Evolutionary conservation across 495 filamentous ascomycete genomes (phyloP), one percentile per base, ranked within the genome.

Genomic region (Clavariopsis aquatica): DNA sequence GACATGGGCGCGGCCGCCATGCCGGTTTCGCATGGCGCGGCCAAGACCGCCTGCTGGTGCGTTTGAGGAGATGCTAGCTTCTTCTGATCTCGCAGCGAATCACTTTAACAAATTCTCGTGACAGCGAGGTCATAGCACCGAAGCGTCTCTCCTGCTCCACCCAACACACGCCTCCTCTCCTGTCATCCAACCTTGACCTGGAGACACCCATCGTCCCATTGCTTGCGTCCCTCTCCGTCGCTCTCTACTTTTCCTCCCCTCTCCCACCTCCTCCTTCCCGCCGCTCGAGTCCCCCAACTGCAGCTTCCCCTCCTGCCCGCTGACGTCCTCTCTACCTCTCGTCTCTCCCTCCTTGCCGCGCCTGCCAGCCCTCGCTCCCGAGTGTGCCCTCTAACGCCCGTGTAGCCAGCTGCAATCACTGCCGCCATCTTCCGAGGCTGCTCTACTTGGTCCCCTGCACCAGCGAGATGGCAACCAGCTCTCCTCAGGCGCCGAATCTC

Each of bases 401-500:
- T n/a, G 20, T n/a, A n/a, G 20, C 17, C 43, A 47, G 43, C 43
- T 19, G 43, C 53, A 22, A 20, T 19, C 53, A 24, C 49, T 20
- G 22, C 49, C 49, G 3, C 49, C 7, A 52, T 23, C 19, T 15
- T 45, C 26, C 38, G 28, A 55, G 59, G 45, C 49, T 4, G 24
- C 51, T 45, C 22, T 28, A 31, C 55, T 60, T 36, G 17, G 6
- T 43, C 28, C 46, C 28, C n/a, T 26, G n/a, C 45, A 28, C 47
- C 24, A 19, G 24, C 52, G 22, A 43, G 9, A 79, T 79, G 77
- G 70, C 77, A 20, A 74, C 68, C 59, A 63, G 62, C 9, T 62
- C 65, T 38, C 63, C 64, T 36, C 72, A 71, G 52, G 69, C 72
- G 55, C 79, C 81, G 63, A 91, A 89, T 79, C 85, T 93, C 79